Evolutionary conservation across 352 stramenopile genomes (phyloP).

Genomic region (Globisporangium takayamanum): DNA sequence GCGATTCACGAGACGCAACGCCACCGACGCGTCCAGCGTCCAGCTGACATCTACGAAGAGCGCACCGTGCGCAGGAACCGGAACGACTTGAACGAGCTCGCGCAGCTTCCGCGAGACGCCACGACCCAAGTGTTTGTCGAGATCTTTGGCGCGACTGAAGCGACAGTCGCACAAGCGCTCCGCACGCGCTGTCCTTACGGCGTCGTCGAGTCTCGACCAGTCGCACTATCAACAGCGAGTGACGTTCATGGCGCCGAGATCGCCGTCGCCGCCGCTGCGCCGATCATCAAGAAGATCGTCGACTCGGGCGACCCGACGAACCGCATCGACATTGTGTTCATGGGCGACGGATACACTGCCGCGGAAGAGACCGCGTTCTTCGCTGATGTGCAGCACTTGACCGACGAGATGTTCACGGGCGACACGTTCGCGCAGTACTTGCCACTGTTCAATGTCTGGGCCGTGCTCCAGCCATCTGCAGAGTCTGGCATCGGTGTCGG

Average conservation of each 20-base stretch:
- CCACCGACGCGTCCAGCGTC: conserved; percentile 5
- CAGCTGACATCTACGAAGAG: conserved; percentile 8
- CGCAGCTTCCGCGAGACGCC: neutral
- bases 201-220: conserved; percentile 1
- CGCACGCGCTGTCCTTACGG: conserved; percentile 6
- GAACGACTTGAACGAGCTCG: conserved; percentile 5
- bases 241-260: too few species aligned
- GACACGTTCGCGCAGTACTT: conserved; percentile 24
- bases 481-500: conserved; percentile 21
- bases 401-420: conserved; percentile 30
- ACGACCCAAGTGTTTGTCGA: conserved; percentile 13
- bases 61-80: conserved; percentile 7
- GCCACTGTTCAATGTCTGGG: conserved; percentile 28
- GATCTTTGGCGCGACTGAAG: conserved; percentile 8
- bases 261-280: neutral
- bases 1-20: conserved; percentile 8
- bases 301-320: conserved; percentile 28
- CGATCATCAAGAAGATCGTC: conserved; percentile 21
- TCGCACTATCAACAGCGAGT: neutral
- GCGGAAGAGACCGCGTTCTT: conserved; percentile 23
- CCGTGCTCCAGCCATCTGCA: conserved; percentile 15
- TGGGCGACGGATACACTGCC: conserved; percentile 35
- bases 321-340: conserved; percentile 41
- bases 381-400: conserved; percentile 29
- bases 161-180: neutral